These are phyloP conservation scores for Aegilops tauschii DNA, from an alignment of 176 grass and related monocot species.

Conservation along the genomic window DNA sequence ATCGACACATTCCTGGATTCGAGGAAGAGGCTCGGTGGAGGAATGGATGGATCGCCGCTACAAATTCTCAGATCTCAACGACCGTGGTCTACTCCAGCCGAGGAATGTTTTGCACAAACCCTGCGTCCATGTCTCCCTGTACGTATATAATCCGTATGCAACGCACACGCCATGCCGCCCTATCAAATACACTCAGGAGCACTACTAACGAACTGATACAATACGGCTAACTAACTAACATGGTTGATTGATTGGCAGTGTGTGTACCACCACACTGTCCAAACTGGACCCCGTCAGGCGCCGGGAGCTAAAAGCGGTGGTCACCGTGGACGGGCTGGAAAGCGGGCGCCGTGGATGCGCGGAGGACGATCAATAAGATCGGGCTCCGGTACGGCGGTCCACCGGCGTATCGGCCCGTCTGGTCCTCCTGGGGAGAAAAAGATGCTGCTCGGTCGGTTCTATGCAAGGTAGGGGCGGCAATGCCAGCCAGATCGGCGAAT, in stretches of 20 bases:
- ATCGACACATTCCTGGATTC: neutral
- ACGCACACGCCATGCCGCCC: no score
- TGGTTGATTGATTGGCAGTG: neutral
- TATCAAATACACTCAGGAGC: no score
- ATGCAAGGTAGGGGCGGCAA: neutral
- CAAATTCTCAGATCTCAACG: neutral
- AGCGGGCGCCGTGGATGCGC: conserved; percentile 5
- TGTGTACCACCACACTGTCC: neutral
- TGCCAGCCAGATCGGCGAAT: neutral
- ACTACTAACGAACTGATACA: neutral
- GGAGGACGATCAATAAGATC: conserved; percentile 4
- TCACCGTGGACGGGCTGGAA: conserved; percentile 22
- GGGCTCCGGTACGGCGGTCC: neutral
- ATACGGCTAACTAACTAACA: neutral
- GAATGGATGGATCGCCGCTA: neutral
- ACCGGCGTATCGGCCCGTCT: neutral
- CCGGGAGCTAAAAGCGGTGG: neutral
- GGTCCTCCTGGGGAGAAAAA: conserved; percentile 2
- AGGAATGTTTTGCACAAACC: conserved; percentile 30
- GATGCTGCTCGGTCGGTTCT: neutral
- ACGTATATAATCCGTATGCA: neutral
- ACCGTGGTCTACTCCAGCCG: neutral
- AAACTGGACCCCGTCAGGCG: neutral
- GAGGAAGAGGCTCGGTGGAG: neutral
- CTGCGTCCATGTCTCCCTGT: neutral